phyloP scores from a whole-genome alignment of 148 eudicot genomes.

The Polygonum maritimum region DNA sequence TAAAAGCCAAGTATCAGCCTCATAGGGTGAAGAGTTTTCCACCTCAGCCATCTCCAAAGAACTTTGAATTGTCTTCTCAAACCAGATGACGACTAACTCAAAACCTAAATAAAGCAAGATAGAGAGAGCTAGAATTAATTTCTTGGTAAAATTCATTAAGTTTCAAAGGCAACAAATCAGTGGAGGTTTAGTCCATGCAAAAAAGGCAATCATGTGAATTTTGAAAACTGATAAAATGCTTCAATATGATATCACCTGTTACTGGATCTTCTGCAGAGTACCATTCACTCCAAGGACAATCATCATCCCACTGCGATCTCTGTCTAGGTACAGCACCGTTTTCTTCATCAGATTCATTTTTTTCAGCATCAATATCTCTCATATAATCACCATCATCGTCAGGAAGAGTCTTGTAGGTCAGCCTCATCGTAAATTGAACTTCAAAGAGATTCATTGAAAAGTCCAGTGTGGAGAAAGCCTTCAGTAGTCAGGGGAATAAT shows the following conservation, averaged over 20 bases:
- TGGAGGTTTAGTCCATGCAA: not conserved
- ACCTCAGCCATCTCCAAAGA: slow-evolving; percentile 97
- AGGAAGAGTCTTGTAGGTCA: slow-evolving; percentile 69
- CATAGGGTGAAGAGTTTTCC: slow-evolving; percentile 82
- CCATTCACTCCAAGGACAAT: slow-evolving; percentile 99
- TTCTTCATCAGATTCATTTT: slow-evolving; percentile 30
- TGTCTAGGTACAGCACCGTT: slow-evolving; percentile 29
- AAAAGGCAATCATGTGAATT: not conserved
- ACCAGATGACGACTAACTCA: slow-evolving; percentile 61
- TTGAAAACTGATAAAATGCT: not conserved
- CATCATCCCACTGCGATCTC: slow-evolving; percentile 86
- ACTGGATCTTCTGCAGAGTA: slow-evolving; percentile 91
- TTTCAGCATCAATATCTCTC: slow-evolving; percentile 31
- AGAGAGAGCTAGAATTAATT: not conserved
- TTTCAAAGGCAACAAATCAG: not conserved
- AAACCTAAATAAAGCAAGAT: slow-evolving; percentile 37
- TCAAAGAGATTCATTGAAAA: slow-evolving; percentile 53
- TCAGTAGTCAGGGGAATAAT: slow-evolving; percentile 14
- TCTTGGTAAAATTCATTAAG: not conserved
- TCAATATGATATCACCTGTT: slow-evolving; percentile 42
- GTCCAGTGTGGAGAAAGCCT: slow-evolving; percentile 77
- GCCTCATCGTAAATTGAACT: slow-evolving; percentile 78
- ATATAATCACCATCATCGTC: slow-evolving; percentile 48
- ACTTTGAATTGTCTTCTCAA: slow-evolving; percentile 59
- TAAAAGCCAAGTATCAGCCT: slow-evolving; percentile 81